Base-by-base conservation (phyloP, 73 alveolate species). In the Symbiodinium pilosum region DNA sequence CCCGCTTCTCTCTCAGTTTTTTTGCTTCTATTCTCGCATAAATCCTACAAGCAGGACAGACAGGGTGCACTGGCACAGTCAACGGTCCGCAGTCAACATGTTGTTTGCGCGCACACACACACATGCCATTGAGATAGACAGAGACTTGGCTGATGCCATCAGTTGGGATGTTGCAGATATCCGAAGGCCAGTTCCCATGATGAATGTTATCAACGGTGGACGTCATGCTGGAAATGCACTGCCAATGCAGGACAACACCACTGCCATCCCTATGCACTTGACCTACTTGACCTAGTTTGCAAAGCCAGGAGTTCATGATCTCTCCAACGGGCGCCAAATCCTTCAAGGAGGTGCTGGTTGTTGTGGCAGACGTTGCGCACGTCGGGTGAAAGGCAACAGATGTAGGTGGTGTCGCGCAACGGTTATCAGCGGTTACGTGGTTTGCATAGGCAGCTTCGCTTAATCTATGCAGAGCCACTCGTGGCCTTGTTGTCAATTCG, bases 161-260 rank as follows among this genome's bases (percentile, higher is more conserved):
- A n/a, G n/a, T n/a, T n/a, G n/a, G n/a, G n/a, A n/a, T n/a, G n/a
- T n/a, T n/a, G n/a, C n/a, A n/a, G n/a, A n/a, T n/a, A n/a, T n/a
- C 99, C 96, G 94, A 54, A 83, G 99, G 73, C 99, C 99, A 36
- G 99, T 99, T 21, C 99, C 99, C 43, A 99, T 99, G 87, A 99
- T 99, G 99, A 99, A 99, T 94, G 99, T 99, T 95, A 99, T 99
- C 99, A 99, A 99, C 99, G 99, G 99, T 36, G 99, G 99, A 36
- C 97, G 99, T 42, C 99, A 99, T 99, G 99, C 99, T 41, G 99
- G 99, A 71, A 99, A 99, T 95, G 95, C 92, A 36, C 99, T 99
- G 44, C 99, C 99, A 52, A 99, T 99, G 99, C 99, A 99, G 99
- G 99, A 99, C 77, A 2, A 39, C n/a, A 21, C 16, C 4, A 40